Percentiles rank a stretch among this genome's conserved stretches.
These are phyloP conservation scores for Coffea eugenioides DNA, from an alignment of 257 asterid genomes.

Conservation along the genomic window DNA sequence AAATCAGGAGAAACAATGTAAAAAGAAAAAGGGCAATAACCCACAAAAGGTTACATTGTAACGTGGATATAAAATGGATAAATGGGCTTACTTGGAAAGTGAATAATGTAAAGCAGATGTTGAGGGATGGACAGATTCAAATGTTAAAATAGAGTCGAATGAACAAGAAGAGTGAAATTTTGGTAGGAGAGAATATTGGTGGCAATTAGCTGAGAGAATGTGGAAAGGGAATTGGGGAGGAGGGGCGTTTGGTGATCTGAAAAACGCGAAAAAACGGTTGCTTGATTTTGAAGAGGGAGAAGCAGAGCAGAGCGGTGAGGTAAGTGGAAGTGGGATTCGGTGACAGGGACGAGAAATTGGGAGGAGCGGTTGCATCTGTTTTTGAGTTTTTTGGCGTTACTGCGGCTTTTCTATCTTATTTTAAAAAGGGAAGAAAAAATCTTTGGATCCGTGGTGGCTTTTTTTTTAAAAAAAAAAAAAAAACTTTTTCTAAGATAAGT, in stretches of 20 bases:
- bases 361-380: constrained; percentile 18
- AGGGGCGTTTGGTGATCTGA: constrained; percentile 23
- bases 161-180: not conserved
- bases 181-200: constrained; percentile 18
- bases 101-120: not conserved
- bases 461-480: no score
- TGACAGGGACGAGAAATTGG: not conserved
- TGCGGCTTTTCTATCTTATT: not conserved
- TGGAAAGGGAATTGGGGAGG: not conserved
- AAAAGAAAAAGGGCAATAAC: not conserved
- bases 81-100: constrained; percentile 7
- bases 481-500: no score
- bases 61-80: not conserved
- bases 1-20: not conserved
- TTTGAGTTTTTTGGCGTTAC: constrained; percentile 9
- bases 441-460: no score
- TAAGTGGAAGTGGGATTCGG: not conserved
- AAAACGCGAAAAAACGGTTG: not conserved
- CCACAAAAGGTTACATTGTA: not conserved
- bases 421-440: no score
- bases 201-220: constrained; percentile 9
- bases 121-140: not conserved
- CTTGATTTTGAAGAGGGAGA: not conserved
- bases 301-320: not conserved
- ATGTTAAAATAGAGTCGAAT: not conserved